Conservation (phyloP, 1,139 yeast species). For the Yamadazyma aaseri region DNA sequence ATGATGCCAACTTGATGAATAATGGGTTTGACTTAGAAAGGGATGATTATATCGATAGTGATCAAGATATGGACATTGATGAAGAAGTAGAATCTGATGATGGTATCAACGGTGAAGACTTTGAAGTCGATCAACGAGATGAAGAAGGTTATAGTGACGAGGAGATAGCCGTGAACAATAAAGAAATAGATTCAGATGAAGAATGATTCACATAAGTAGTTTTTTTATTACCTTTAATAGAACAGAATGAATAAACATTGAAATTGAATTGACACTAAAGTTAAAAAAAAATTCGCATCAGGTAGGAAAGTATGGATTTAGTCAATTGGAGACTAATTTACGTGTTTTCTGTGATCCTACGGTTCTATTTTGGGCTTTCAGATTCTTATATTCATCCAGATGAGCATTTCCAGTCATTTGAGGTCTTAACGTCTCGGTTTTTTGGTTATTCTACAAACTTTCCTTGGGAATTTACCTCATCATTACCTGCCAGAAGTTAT, state of each 20-base stretch:
- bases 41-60: conserved; percentile 20
- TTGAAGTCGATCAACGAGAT: conserved; percentile 16
- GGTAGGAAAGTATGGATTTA: no score
- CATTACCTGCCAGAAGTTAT: conserved; percentile 67
- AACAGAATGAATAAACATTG: no score
- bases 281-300: conserved; percentile 5
- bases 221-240: no score
- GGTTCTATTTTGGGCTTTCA: conserved; percentile 61
- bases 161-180: conserved; percentile 21
- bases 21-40: conserved; percentile 17
- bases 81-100: conserved; percentile 23
- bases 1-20: conserved; percentile 32
- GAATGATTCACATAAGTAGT: conserved; percentile 13
- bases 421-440: conserved; percentile 55
- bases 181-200: conserved; percentile 15
- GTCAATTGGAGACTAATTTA: conserved; percentile 48
- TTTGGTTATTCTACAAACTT: conserved; percentile 51
- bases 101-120: conserved; percentile 6
- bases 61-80: conserved; percentile 18
- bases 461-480: conserved; percentile 83
- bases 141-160: conserved; percentile 39
- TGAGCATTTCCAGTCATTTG: conserved; percentile 91
- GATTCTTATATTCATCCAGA: conserved; percentile 95
- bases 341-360: conserved; percentile 40
- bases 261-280: no score